phyloP scores from a whole-genome alignment of 345 rosid genomes.

The Syzygium jambos region DNA sequence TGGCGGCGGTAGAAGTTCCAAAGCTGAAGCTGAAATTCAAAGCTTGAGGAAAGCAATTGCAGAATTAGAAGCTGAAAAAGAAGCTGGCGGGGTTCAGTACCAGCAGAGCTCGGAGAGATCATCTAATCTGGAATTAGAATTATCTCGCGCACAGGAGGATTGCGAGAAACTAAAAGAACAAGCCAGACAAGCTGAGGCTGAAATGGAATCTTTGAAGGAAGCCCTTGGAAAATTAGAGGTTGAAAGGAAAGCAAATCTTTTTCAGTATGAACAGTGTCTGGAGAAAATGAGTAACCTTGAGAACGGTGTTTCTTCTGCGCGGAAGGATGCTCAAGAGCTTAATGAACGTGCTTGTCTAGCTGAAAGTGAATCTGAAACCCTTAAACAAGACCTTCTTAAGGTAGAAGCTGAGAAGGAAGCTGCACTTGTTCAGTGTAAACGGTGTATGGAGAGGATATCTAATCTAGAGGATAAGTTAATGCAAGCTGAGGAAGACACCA shows the following conservation, averaged over 20 bases:
- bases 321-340: constrained; percentile 53
- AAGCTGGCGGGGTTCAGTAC: constrained; percentile 63
- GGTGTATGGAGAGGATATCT: constrained; percentile 49
- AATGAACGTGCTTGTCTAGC: constrained; percentile 53
- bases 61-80: constrained; percentile 85
- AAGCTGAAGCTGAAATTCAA: constrained; percentile 69
- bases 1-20: constrained; percentile 42
- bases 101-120: constrained; percentile 65
- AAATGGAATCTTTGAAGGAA: constrained; percentile 59
- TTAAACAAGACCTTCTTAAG: constrained; percentile 45
- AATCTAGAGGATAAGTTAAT: constrained; percentile 50
- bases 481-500: constrained; percentile 52
- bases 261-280: constrained; percentile 65
- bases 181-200: constrained; percentile 73
- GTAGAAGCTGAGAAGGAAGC: constrained; percentile 65
- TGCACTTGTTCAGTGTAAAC: constrained; percentile 41
- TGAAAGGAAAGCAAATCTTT: constrained; percentile 55
- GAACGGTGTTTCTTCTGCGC: constrained; percentile 35
- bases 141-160: constrained; percentile 60
- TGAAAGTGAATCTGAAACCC: constrained; percentile 43
- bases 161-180: constrained; percentile 48
- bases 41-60: constrained; percentile 69
- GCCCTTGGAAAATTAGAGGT: constrained; percentile 45
- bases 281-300: constrained; percentile 58
- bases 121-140: constrained; percentile 60